phyloP scores from a whole-genome alignment of 2,329 filamentous ascomycete species.

The Fusarium heterosporum region DNA sequence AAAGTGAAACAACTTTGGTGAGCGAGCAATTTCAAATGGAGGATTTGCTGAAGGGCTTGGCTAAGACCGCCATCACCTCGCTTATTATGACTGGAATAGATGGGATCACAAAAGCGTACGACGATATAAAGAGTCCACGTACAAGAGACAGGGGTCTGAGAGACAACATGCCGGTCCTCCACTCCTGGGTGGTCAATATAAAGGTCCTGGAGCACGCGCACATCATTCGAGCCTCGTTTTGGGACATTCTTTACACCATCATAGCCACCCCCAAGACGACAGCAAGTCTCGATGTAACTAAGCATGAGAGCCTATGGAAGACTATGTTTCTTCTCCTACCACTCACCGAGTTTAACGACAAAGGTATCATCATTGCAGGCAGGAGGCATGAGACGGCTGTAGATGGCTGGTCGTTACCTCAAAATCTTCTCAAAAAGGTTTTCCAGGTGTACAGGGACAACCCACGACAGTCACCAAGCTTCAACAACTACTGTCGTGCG shows the following conservation, averaged over 20 bases:
- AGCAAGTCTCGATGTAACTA: constrained; percentile 56
- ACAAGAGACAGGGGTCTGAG: constrained; percentile 65
- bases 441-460: constrained; percentile 70
- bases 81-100: constrained; percentile 59
- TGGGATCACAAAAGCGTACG: constrained; percentile 60
- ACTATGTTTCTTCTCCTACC: constrained; percentile 71
- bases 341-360: constrained; percentile 68
- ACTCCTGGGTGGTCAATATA: constrained; percentile 71
- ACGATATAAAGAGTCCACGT: constrained; percentile 58
- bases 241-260: constrained; percentile 65
- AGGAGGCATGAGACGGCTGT: constrained; percentile 46
- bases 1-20: constrained; percentile 48
- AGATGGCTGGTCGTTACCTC: constrained; percentile 72
- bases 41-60: constrained; percentile 58
- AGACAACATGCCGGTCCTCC: constrained; percentile 56
- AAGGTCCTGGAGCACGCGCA: constrained; percentile 62
- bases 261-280: constrained; percentile 54
- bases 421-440: constrained; percentile 66
- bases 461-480: constrained; percentile 66
- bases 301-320: constrained; percentile 69
- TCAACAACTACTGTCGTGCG: constrained; percentile 73
- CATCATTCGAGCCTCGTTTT: constrained; percentile 68
- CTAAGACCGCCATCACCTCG: constrained; percentile 53
- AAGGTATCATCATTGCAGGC: constrained; percentile 60
- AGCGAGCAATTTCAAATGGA: constrained; percentile 60